Evolutionary conservation across 805 yeast genomes (phyloP), one percentile per base, ranked within the genome.

Genomic region (Yarrowia sp.): DNA sequence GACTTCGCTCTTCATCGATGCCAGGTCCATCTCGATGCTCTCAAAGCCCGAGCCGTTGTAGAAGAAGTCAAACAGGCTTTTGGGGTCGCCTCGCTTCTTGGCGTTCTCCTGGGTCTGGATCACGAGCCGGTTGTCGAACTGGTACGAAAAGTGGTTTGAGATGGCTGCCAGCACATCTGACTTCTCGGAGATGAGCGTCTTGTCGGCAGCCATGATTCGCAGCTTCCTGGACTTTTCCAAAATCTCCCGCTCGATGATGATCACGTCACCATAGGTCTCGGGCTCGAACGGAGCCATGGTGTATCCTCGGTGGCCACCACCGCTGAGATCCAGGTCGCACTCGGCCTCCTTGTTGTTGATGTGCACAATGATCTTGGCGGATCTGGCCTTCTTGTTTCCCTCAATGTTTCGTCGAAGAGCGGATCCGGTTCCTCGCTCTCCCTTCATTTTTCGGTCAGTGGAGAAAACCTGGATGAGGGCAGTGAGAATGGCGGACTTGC

Each of bases 61-160:
- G 73, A 93, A 90, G 72, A 84, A 86, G 14, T 81, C 80, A 74
- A 86, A 95, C 74, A 92, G 90, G 55, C 83, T 87, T 39, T 80
- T 80, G 66, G 90, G 88, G 4, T 90, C 81, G 4, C 95, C 85
- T 36, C 87, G 84, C 0, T 92, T 88, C 69, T 96, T 84, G 1
- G 99, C 98, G 67, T 87, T 89, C 70, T 95, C 98, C 74, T 95
- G 99, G 0, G 96, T 90, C 58, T 95, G 79, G 71, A 95, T 89
- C 1, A 96, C 89, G 83, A 95, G 84, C 6, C 98, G 97, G 70
- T 95, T 95, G 70, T 86, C 92, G 31, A 95, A 87, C 6, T 90
- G 86, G 47, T 93, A 86, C 50, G 88, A 86, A 72, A 87, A 91
- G 68, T 81, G 83, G 68, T 84, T 86, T 53, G 92, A 76, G 2